Base-by-base conservation (phyloP, 2,329 filamentous ascomycete species). In the Colletotrichum musae region DNA sequence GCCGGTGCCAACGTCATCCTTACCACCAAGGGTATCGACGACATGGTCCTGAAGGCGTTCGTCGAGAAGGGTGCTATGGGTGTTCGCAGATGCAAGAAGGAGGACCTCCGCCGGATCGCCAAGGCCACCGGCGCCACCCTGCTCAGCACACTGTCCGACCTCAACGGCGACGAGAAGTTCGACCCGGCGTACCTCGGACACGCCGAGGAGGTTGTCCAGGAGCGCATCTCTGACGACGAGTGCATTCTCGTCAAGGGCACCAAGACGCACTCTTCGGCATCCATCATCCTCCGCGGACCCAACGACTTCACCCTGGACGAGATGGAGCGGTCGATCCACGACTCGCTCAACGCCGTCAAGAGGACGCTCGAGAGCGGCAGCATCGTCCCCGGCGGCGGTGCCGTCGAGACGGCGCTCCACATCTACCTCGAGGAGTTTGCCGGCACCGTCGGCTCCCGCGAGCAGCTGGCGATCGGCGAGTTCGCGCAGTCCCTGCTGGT, bases 401-500 rank as follows among this genome's bases (percentile, higher is more conserved):
- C 96, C 51, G 95, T 98, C 24, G 96, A 99, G 86, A 98, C 96
- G n/a, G 96, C 96, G 57, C 89, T 99, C 73, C 96, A 98, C 85
- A 99, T 99, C 80, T 99, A 98, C 84, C 89, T 99, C 41, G 96
- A 99, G 85, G 96, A 99, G 83, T 99, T 97, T 82, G 96, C 96
- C 61, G 95, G 96, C 75, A 98, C 96, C 45, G 95, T 99, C 71
- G 94, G 95, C 74, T 98, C 95, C 63, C 92, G 96, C 76, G 96
- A 99, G 84, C 96, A 99, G 85, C 91, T 99, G 61, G 96, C 96
- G 73, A 98, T 99, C 78, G 96, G 94, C 79, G 95, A 98, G 82
- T 99, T 99, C 77, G 96, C 96, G 9, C 94, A 97, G 80, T 92
- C 96, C 32, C 93, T 99, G 53, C 93, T 99, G 64, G 87, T 95